Percentiles rank a stretch among this genome's conserved stretches.
Conservation (phyloP, 116 monocot species). For the Zostera marina region DNA sequence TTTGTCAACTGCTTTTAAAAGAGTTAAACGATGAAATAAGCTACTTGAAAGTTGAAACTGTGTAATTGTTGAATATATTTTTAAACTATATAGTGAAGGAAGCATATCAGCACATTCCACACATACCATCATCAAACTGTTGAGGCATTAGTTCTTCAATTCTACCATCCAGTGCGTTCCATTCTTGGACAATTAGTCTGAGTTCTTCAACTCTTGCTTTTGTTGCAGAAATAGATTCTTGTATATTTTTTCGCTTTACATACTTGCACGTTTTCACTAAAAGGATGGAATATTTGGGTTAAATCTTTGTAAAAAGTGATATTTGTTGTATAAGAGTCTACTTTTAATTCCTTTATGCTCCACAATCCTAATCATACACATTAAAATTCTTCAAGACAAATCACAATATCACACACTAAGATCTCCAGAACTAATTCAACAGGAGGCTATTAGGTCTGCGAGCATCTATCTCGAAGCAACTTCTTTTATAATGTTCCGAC, state of each 20-base stretch:
- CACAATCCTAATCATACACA: no score
- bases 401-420: no score
- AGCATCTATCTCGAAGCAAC: no score
- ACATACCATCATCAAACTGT: constrained; percentile 28
- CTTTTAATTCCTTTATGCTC: no score
- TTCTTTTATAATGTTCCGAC: no score
- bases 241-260: constrained; percentile 18
- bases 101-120: neutral
- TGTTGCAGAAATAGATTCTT: constrained; percentile 26
- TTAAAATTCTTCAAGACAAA: no score
- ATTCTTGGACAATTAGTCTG: constrained; percentile 24
- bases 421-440: no score
- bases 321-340: no score
- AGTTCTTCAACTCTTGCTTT: constrained; percentile 25
- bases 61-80: neutral
- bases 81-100: neutral
- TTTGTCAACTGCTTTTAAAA: constrained; percentile 31
- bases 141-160: constrained; percentile 32
- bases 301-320: no score
- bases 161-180: constrained; percentile 30
- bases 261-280: constrained; percentile 45
- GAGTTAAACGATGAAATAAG: neutral
- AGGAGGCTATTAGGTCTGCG: no score
- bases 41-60: neutral
- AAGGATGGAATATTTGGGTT: neutral